Evolutionary conservation across 2,329 filamentous ascomycete genomes (phyloP).

Genomic region (Pseudogymnoascus sp.): DNA sequence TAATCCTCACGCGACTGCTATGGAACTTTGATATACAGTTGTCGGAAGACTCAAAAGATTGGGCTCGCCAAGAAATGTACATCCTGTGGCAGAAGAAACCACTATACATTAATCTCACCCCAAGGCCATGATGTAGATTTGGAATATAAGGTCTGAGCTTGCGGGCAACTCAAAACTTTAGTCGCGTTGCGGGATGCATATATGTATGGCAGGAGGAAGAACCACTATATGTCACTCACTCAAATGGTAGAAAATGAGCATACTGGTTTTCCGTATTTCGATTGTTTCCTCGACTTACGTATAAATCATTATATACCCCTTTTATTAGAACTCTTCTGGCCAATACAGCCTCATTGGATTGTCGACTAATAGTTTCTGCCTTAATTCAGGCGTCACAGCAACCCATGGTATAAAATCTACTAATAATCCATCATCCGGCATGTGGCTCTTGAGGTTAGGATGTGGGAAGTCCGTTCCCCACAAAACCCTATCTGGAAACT

Average conservation of each 20-base stretch:
- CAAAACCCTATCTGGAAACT: constrained; percentile 27
- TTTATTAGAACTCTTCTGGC: constrained; percentile 41
- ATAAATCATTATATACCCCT: background rate
- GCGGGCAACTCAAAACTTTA: too few species aligned
- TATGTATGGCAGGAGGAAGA: too few species aligned
- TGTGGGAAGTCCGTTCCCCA: constrained; percentile 31
- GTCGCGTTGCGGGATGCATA: too few species aligned
- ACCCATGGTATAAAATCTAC: constrained; percentile 46
- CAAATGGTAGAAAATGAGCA: too few species aligned
- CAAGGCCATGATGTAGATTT: background rate
- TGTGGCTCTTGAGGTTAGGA: constrained; percentile 55
- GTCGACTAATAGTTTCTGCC: constrained; percentile 47
- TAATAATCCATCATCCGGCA: constrained; percentile 57
- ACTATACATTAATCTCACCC: background rate
- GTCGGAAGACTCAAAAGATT: background rate
- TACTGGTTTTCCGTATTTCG: too few species aligned
- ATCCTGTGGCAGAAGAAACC: constrained; percentile 10
- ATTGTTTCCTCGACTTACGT: too few species aligned
- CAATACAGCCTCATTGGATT: constrained; percentile 50
- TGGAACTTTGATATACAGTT: constrained; percentile 21
- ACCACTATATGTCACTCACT: too few species aligned
- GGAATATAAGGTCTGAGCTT: background rate
- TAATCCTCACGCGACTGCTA: constrained; percentile 17
- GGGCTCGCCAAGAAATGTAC: background rate
- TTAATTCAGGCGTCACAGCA: background rate